Conservation (phyloP, 208 protist species). For the Trypanosoma cruzi region DNA sequence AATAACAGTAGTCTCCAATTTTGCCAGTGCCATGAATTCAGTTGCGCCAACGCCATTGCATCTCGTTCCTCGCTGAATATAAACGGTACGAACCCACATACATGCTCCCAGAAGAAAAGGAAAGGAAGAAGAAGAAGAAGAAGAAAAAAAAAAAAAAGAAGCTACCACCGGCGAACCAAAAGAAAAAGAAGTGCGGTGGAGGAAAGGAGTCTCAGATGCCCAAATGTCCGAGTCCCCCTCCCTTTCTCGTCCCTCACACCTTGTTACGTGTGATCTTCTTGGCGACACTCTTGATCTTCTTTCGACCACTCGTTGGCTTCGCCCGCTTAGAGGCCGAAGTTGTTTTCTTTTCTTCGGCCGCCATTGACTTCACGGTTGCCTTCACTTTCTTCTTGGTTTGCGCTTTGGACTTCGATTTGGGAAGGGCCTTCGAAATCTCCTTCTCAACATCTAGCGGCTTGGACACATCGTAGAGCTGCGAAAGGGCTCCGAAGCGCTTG, state of each 20-base stretch:
- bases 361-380: constrained; percentile 9
- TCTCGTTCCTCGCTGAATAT: neutral
- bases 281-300: constrained; percentile 8
- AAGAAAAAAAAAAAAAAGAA: too few species aligned
- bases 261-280: neutral
- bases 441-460: constrained; percentile 69
- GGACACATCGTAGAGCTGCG: constrained; percentile 78
- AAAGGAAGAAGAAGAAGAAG: too few species aligned
- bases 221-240: neutral
- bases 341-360: constrained; percentile 24
- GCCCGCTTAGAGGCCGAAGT: constrained; percentile 29
- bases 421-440: constrained; percentile 41
- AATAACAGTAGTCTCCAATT: too few species aligned
- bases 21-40: neutral
- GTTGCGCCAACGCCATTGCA: neutral
- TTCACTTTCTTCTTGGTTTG: constrained; percentile 9
- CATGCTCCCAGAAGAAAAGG: too few species aligned
- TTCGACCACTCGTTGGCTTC: constrained; percentile 11
- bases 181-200: neutral
- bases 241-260: neutral
- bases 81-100: neutral
- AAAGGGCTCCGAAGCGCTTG: constrained; percentile 74
- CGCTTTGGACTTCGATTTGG: constrained; percentile 19
- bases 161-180: neutral
- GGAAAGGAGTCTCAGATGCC: neutral